Evolutionary conservation across 1,284 basidiomycete species (phyloP), one percentile per base, ranked within the genome.

Genomic region (Vanrija sp.): DNA sequence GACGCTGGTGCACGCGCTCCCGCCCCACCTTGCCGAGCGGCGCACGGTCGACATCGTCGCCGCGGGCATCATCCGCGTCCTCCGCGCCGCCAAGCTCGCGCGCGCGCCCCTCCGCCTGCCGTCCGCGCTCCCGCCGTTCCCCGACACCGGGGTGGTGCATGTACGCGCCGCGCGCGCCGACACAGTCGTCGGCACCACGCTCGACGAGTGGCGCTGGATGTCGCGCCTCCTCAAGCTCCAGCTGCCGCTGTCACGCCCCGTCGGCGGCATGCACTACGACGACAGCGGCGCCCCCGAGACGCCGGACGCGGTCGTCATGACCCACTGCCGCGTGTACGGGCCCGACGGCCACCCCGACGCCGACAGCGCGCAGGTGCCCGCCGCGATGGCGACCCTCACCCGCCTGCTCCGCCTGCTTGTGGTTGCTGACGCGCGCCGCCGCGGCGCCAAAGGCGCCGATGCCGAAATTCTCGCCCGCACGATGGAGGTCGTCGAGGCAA

Each of bases 41-140:
- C 44, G 52, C 34, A 57, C 53, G 3, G 43, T 54, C 38, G 52
- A 60, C 39, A 38, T 55, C 6, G 55, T 51, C 10, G 51, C 50
- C 1, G 38, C 42, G 0, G 54, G 49, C 6, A 9, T 62, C 9
- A n/a, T 57, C 29, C 44, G 47, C 15, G 16, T 54, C 21, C 23
- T 40, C 14, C 51, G 51, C 14, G 14, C 9, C 12, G 29, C 43
- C 26, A 7, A 26, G 19, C 5, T 15, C 9, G 19, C 47, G 18
- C n/a, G 46, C 16, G 9, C 28, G 25, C n/a, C 29, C 42, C 3
- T 19, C 49, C 6, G n/a, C 39, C 5, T 49, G 43, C 38, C 48
- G 6, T 3, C 7, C 40, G 6, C 40, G n/a, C 3, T 43, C 29
- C 48, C 48, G 40, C 18, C 44, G 15, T 10, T 25, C 39, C 42